These are phyloP conservation scores for Helotiales sp. DNA, from an alignment of 2,329 filamentous ascomycete genomes.

Conservation along the genomic window DNA sequence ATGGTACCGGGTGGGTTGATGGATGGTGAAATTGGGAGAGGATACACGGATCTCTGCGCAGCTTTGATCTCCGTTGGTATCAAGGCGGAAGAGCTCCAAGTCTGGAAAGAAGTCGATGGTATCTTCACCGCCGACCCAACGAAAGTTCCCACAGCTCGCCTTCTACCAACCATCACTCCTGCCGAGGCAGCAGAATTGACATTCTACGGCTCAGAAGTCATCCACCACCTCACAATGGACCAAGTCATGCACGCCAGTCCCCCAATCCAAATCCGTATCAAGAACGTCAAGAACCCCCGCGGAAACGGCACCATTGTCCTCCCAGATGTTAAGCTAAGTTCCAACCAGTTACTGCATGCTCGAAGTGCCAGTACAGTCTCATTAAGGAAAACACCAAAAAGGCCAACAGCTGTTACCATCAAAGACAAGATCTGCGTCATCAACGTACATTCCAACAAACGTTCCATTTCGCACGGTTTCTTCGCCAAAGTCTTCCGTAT, in stretches of 20 bases:
- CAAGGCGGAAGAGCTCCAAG: constrained; percentile 86
- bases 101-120: constrained; percentile 99
- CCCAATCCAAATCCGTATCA: constrained; percentile 85
- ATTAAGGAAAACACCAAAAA: constrained; percentile 64
- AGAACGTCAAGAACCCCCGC: constrained; percentile 87
- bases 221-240: constrained; percentile 99
- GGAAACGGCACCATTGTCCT: constrained; percentile 82
- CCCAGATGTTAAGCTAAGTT: constrained; percentile 67
- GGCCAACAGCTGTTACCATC: constrained; percentile 91
- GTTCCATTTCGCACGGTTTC: constrained; percentile 94
- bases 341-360: constrained; percentile 57
- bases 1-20: constrained; percentile 89
- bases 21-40: constrained; percentile 85
- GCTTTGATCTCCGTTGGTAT: constrained; percentile 89
- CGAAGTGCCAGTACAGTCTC: constrained; percentile 52
- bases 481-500: constrained; percentile 93
- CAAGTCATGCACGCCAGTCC: constrained; percentile 83
- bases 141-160: constrained; percentile 88
- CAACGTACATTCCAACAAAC: constrained; percentile 97
- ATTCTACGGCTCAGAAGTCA: constrained; percentile 93
- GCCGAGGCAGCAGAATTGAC: constrained; percentile 95
- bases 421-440: constrained; percentile 97
- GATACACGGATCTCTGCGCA: constrained; percentile 96
- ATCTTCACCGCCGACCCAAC: constrained; percentile 85
- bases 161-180: constrained; percentile 89